Evolutionary conservation across 306 rosid genomes (phyloP), one percentile per base, ranked within the genome.

Genomic region (Parietaria judaica): DNA sequence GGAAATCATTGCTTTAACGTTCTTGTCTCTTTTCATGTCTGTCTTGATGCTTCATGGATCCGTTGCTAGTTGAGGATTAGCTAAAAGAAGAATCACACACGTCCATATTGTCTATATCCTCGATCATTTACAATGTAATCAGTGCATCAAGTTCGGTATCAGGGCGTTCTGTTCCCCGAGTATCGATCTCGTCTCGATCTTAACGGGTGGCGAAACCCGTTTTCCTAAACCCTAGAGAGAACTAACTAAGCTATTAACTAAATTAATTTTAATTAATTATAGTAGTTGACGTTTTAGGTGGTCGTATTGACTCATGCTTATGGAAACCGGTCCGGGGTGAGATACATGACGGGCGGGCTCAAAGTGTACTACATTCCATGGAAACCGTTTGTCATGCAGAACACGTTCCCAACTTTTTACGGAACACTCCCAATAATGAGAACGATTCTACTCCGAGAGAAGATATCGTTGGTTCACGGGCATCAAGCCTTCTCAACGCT

Each of bases 401-500:
- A 87, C 53, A 87, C 97, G 6, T 72, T 87, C 3, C 95, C 95
- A 1, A 87, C 97, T 36, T 12, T 91, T 58, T 91, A 81, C 9
- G 95, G 96, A 47, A 78, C 84, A 17, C 77, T 87, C 34, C 95
- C 97, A 41, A 80, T 91, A 48, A 72, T 85, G 50, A 81, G 97
- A 78, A 81, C 81, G 54, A 83, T 91, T 72, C 89, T 91, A 36
- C 73, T 91, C 74, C 84, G 97, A 61, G 96, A 91, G 74, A 81
- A 71, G 53, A 85, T 91, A 66, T 79, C 89, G 0, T 68, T 91
- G 66, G 87, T 87, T 49, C 97, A 91, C 64, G 96, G 96, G 15
- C 97, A 87, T 77, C 97, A 87, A 77, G 96, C 97, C 41, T 91
- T 91, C 77, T 87, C 96, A 11, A 91, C 97, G 35, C 85, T 91